phyloP scores from a whole-genome alignment of 495 filamentous ascomycete species.

The Aspergillus cristatus region DNA sequence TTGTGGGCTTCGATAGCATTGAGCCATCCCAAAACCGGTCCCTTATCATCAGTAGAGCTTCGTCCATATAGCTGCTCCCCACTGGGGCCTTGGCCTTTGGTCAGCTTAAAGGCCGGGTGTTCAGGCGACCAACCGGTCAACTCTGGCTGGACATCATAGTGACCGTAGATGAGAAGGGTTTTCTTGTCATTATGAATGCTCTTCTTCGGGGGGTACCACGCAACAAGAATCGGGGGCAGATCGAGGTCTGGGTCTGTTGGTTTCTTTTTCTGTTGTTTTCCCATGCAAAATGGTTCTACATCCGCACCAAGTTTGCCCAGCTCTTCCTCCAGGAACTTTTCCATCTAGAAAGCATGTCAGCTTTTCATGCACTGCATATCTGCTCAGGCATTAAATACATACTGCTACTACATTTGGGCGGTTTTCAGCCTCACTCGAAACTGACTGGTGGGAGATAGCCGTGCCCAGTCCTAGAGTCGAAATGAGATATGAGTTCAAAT shows the following conservation, averaged over 20 bases:
- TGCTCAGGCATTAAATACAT: background rate
- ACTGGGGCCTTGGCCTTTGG: slow-evolving; percentile 51
- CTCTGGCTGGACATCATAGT: slow-evolving; percentile 87
- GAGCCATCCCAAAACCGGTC: slow-evolving; percentile 79
- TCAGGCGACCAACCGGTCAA: slow-evolving; percentile 71
- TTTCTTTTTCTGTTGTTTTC: slow-evolving; percentile 67
- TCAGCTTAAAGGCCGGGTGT: slow-evolving; percentile 75
- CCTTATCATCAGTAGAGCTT: slow-evolving; percentile 83
- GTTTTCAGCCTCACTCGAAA: background rate
- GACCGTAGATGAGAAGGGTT: slow-evolving; percentile 82
- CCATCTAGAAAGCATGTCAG: slow-evolving; percentile 47
- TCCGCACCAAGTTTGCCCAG: slow-evolving; percentile 62
- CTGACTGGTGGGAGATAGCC: background rate
- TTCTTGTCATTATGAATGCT: slow-evolving; percentile 69
- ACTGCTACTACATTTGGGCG: background rate
- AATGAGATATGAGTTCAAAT: background rate
- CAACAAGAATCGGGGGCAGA: slow-evolving; percentile 72
- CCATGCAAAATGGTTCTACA: slow-evolving; percentile 64
- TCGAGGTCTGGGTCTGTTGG: slow-evolving; percentile 42
- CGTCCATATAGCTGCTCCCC: slow-evolving; percentile 71
- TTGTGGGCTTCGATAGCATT: slow-evolving; percentile 85
- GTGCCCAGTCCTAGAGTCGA: background rate
- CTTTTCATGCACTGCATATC: background rate
- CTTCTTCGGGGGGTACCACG: slow-evolving; percentile 49
- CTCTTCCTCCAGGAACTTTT: slow-evolving; percentile 64